Percentiles rank a stretch among this genome's conserved stretches.
phyloP scores from a whole-genome alignment of 176 grass and related monocot genomes.

The Avena atlantica region DNA sequence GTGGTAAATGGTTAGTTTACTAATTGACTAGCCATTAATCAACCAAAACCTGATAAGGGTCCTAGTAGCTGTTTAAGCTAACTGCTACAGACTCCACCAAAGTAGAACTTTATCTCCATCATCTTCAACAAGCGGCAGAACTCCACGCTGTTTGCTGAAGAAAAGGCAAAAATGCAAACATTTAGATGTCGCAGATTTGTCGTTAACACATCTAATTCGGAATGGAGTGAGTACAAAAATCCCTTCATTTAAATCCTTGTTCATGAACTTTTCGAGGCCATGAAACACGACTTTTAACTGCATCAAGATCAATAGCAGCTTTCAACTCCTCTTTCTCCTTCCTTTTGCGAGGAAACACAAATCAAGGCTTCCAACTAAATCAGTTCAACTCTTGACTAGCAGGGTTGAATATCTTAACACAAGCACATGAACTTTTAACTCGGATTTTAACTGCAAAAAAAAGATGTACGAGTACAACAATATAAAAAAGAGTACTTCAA shows the following conservation, averaged over 20 bases:
- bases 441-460: background rate
- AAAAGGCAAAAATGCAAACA: background rate
- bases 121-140: no score
- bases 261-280: background rate
- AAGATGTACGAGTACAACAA: background rate
- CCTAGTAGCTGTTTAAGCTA: no score
- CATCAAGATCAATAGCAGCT: background rate
- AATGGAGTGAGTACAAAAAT: no score
- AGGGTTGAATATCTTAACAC: background rate
- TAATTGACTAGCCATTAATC: no score
- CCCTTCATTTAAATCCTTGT: background rate
- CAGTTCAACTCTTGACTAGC: background rate
- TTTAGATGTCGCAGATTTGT: no score
- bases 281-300: background rate
- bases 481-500: background rate
- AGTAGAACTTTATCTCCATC: no score
- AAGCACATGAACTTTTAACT: background rate
- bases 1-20: no score
- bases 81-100: no score
- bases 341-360: background rate
- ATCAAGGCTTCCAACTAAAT: background rate
- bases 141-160: background rate
- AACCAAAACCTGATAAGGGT: no score
- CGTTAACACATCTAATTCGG: no score
- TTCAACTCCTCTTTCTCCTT: background rate